Conservation (phyloP, 345 rosid species). For the Kernera saxatilis region DNA sequence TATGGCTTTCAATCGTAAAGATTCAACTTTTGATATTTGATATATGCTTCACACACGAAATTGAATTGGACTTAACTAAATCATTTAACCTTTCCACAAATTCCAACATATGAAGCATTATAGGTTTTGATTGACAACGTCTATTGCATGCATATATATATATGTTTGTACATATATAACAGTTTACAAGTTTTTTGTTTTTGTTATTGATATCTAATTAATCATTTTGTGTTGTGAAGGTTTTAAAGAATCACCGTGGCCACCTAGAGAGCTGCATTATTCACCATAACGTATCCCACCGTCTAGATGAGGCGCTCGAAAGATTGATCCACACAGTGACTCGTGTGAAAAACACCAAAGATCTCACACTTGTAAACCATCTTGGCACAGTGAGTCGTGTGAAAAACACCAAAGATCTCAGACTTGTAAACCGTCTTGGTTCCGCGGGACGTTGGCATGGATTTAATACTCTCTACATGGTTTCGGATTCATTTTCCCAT, state of each 20-base stretch:
- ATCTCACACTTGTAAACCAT: not conserved
- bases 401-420: not conserved
- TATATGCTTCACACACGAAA: not conserved
- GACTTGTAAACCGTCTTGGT: not conserved
- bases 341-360: not conserved
- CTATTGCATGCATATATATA: not conserved
- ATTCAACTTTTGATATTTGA: not conserved
- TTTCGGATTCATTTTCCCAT: not conserved
- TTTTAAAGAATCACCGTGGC: not conserved
- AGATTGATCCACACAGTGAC: conserved; percentile 3
- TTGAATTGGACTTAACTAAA: too few relatives aligned
- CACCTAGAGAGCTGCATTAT: conserved; percentile 3
- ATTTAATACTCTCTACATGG: not conserved
- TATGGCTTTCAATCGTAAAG: not conserved
- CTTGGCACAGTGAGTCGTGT: not conserved
- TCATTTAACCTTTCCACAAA: too few relatives aligned
- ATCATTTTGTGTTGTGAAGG: not conserved
- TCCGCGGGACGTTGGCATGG: not conserved
- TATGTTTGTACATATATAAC: not conserved
- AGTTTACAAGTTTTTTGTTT: too few relatives aligned
- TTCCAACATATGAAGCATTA: not conserved
- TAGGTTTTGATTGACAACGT: not conserved
- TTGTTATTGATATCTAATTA: not conserved
- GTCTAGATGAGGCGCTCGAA: not conserved
- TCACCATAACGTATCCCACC: not conserved